These are phyloP conservation scores for Madurella mycetomatis DNA, from an alignment of 2,329 filamentous ascomycete species.

Conservation along the genomic window DNA sequence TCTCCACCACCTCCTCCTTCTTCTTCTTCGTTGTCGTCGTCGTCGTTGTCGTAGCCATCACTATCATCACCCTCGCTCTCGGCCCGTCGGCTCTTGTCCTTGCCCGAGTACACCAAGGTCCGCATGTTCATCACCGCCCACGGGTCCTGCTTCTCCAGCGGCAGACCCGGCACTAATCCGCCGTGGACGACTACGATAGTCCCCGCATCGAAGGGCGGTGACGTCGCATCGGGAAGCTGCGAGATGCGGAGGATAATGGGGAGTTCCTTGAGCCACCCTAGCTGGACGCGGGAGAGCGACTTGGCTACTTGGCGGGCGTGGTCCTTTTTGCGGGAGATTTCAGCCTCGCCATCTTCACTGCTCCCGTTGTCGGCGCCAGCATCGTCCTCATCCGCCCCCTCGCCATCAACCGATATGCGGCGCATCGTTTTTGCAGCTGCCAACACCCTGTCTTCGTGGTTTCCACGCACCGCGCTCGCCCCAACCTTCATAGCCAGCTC, in stretches of 20 bases:
- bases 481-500: slow-evolving; percentile 66
- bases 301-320: slow-evolving; percentile 46
- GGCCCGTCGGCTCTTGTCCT: slow-evolving; percentile 14
- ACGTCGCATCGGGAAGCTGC: slow-evolving; percentile 45
- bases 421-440: slow-evolving; percentile 47
- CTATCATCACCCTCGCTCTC: slow-evolving; percentile 10
- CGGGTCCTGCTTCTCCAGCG: slow-evolving; percentile 67
- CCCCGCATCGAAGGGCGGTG: slow-evolving; percentile 25
- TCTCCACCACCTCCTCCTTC: too few species aligned
- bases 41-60: slow-evolving; percentile 17
- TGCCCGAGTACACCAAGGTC: slow-evolving; percentile 57
- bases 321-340: slow-evolving; percentile 3
- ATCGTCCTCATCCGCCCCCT: slow-evolving; percentile 12
- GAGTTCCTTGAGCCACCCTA: slow-evolving; percentile 63
- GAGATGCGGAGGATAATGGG: slow-evolving; percentile 77
- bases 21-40: slow-evolving; percentile 10
- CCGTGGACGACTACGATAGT: slow-evolving; percentile 77
- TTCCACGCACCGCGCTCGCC: slow-evolving; percentile 82
- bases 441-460: slow-evolving; percentile 87
- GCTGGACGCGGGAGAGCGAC: slow-evolving; percentile 52
- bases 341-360: not conserved
- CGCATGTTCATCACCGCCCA: slow-evolving; percentile 91
- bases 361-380: slow-evolving; percentile 6
- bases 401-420: slow-evolving; percentile 14
- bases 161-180: slow-evolving; percentile 73